Percentiles rank a stretch among this genome's conserved stretches.
Evolutionary conservation across 805 yeast genomes (phyloP).

Genomic region (Brettanomyces sp.): DNA sequence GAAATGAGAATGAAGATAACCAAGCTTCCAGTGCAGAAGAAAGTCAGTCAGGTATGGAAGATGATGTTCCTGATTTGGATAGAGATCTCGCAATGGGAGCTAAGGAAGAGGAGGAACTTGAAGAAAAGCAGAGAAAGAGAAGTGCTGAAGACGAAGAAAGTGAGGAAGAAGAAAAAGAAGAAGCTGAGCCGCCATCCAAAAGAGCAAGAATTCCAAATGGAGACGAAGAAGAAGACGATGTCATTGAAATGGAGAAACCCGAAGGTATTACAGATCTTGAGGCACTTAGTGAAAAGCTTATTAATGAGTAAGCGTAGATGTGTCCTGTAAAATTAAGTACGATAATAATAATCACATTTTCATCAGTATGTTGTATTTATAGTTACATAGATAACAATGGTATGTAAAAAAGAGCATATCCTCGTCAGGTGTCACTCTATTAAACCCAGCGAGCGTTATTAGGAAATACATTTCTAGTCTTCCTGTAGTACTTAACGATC

Average conservation of each 20-base stretch:
- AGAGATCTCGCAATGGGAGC: conserved; percentile 31
- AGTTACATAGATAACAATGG: background rate
- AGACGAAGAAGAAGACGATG: conserved; percentile 19
- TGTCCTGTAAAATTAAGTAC: no score
- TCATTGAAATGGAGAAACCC: conserved; percentile 78
- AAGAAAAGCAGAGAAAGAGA: conserved; percentile 3
- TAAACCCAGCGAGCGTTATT: background rate
- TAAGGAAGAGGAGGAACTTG: conserved; percentile 1
- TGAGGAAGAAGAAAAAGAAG: conserved; percentile 22
- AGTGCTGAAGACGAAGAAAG: conserved; percentile 21
- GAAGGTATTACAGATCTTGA: conserved; percentile 90
- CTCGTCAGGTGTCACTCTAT: background rate
- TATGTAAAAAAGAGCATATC: background rate
- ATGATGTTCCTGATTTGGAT: conserved; percentile 23
- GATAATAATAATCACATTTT: background rate
- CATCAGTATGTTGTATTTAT: background rate
- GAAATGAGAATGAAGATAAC: conserved; percentile 10
- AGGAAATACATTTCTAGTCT: background rate
- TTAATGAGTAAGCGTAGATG: conserved; percentile 3
- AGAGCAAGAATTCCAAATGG: conserved; percentile 42
- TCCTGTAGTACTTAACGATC: conserved; percentile 33
- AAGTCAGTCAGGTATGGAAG: conserved; percentile 9
- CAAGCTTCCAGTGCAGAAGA: conserved; percentile 9
- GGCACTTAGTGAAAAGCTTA: conserved; percentile 57
- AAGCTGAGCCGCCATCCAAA: conserved; percentile 21